These are phyloP conservation scores for Talaromyces sp. DNA, from an alignment of 2,329 filamentous ascomycete genomes.

Conservation along the genomic window DNA sequence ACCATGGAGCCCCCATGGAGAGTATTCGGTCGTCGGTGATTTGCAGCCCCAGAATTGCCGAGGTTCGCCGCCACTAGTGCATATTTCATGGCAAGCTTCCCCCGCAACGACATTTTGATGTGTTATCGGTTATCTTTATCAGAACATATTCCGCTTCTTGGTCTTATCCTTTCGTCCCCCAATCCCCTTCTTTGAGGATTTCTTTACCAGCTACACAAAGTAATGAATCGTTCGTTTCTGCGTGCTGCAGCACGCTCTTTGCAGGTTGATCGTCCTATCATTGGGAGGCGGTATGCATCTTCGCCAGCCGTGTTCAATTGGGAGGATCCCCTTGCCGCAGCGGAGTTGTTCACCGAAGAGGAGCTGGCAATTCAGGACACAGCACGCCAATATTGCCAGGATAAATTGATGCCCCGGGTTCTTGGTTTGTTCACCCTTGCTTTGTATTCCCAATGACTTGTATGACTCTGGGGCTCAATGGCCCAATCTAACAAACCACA, in stretches of 20 bases:
- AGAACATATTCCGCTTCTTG: conserved; percentile 1
- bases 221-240: conserved; percentile 38
- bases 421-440: conserved; percentile 65
- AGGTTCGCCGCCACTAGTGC: conserved; percentile 27
- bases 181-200: neutral
- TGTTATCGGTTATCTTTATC: neutral
- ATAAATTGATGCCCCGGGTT: conserved; percentile 80
- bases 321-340: conserved; percentile 81
- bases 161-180: conserved; percentile 1
- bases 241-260: conserved; percentile 35
- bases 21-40: conserved; percentile 20
- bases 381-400: conserved; percentile 91
- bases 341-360: conserved; percentile 81
- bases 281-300: conserved; percentile 31
- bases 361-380: conserved; percentile 88
- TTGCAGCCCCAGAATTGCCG: conserved; percentile 27
- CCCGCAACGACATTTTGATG: conserved; percentile 19
- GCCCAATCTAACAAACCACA: conserved; percentile 2
- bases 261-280: conserved; percentile 23
- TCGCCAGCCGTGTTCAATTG: conserved; percentile 70
- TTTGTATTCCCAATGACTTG: neutral
- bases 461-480: neutral
- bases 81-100: conserved; percentile 29
- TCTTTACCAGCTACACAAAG: conserved; percentile 3
- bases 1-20: too few species aligned